phyloP scores from a whole-genome alignment of 257 asterid species.

The Penstemon davidsonii region DNA sequence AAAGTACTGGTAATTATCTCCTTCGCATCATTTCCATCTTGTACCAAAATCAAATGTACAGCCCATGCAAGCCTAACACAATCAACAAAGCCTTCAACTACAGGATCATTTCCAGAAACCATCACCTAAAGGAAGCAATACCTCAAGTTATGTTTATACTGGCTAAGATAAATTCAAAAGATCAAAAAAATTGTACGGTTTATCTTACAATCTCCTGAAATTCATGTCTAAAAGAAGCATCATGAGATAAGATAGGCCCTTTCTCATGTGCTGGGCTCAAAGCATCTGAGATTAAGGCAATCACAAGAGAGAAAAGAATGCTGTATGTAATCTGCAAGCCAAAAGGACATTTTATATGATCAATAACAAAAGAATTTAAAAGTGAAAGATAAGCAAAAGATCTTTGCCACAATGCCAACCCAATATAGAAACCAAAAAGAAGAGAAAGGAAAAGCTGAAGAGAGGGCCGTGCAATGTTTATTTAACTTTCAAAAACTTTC shows the following conservation, averaged over 20 bases:
- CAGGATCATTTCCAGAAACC: conserved; percentile 68
- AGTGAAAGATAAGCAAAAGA: conserved; percentile 6
- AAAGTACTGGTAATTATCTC: conserved; percentile 51
- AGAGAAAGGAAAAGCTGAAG: conserved; percentile 4
- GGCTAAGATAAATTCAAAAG: conserved; percentile 16
- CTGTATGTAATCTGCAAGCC: conserved; percentile 78
- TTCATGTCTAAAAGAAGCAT: conserved; percentile 73
- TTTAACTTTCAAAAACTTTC: conserved; percentile 1
- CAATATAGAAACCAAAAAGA: neutral
- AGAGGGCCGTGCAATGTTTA: too few species aligned
- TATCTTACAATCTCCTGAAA: conserved; percentile 83
- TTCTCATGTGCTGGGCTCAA: conserved; percentile 66
- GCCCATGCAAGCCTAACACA: conserved; percentile 94
- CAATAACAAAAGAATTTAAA: conserved; percentile 8
- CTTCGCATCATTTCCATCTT: conserved; percentile 58
- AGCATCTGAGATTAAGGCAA: conserved; percentile 88
- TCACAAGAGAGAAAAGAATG: conserved; percentile 86
- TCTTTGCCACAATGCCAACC: conserved; percentile 12
- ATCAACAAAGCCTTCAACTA: conserved; percentile 77
- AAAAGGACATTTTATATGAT: conserved; percentile 24
- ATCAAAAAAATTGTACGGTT: conserved; percentile 23
- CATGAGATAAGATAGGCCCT: conserved; percentile 68
- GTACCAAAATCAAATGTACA: conserved; percentile 81
- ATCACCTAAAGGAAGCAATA: conserved; percentile 59
- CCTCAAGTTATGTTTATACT: conserved; percentile 23